A percentile compares a stretch with the other conserved stretches of the same genome.
These are phyloP conservation scores for Cryomyces antarcticus DNA, from an alignment of 495 filamentous ascomycete species.

Conservation along the genomic window DNA sequence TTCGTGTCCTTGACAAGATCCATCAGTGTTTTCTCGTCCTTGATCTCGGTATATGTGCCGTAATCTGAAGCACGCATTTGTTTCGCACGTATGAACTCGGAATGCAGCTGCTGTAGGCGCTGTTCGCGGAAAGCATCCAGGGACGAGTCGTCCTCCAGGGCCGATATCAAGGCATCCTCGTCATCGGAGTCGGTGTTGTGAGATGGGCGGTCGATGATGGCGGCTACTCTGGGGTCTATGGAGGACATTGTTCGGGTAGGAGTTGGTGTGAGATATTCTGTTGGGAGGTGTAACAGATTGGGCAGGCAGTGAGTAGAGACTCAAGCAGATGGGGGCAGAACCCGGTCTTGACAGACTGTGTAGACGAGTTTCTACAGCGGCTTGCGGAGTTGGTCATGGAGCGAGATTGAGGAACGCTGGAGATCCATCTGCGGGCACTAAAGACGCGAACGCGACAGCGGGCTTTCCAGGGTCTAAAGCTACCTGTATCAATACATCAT, in stretches of 20 bases:
- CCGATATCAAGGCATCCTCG: conserved; percentile 51
- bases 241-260: conserved; percentile 1
- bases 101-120: conserved; percentile 50
- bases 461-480: no score
- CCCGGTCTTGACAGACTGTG: no score
- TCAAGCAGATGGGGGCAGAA: no score
- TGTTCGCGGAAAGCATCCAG: conserved; percentile 46
- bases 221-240: conserved; percentile 27
- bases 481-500: no score
- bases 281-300: no score
- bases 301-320: no score
- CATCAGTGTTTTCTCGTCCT: conserved; percentile 44
- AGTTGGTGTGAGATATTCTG: no score
- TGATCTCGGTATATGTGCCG: conserved; percentile 36
- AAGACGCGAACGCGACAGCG: no score
- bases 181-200: conserved; percentile 27
- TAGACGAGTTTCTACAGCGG: no score
- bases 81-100: conserved; percentile 33
- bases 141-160: conserved; percentile 39
- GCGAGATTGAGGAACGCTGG: no score
- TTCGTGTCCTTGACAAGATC: conserved; percentile 32
- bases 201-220: conserved; percentile 20
- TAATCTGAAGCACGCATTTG: conserved; percentile 14
- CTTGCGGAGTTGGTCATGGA: no score
- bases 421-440: no score